Evolutionary conservation across 805 yeast species (phyloP), one percentile per base, ranked within the genome.

Genomic region (Vanderwaltozyma polyspora): DNA sequence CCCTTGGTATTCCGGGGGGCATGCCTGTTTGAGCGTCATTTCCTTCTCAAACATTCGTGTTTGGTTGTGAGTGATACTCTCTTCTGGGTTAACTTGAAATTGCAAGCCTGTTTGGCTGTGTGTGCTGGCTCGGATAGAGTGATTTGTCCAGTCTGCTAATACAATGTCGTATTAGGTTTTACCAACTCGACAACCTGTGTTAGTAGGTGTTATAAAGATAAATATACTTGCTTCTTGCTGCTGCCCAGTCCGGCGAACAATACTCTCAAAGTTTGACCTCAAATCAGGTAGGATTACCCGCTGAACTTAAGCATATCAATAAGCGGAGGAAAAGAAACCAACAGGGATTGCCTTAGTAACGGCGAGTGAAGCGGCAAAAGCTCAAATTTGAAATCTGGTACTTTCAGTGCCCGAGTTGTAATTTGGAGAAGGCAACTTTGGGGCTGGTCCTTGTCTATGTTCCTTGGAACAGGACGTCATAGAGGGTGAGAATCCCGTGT

Each of bases 301-400:
- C 64, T 59, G 64, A 60, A 59, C 63, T 59, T 60, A 60, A 59
- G 64, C 64, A 60, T 54, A 58, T 59, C 64, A 60, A 59, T 57
- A 59, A 60, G 64, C 64, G 64, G 63, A 58, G 64, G 64, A 60
- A 59, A 60, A 60, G 65, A 60, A 60, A 59, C 64, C 62, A 59
- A 60, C 63, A 51, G 63, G 64, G 63, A 58, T 60, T 60, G 60
- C 64, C 63, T 52, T 48, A 59, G 63, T 59, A 58, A 57, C 64
- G 63, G 64, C 62, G 62, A 60, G 64, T 55, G 65, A 59, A 57
- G 49, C 49, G 49, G 49, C 47, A 45, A 45, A 45, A 60, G 63
- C 63, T 57, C 64, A 60, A 57, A 56, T 59, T 60, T 60, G 64
- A 58, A 60, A 60, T 55, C 62, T 54, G 55, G 60, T 55, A 46